Percentiles rank a stretch among this genome's conserved stretches.
Conservation (phyloP, 2,329 filamentous ascomycete genomes). For the Pseudogymnoascus sp. region DNA sequence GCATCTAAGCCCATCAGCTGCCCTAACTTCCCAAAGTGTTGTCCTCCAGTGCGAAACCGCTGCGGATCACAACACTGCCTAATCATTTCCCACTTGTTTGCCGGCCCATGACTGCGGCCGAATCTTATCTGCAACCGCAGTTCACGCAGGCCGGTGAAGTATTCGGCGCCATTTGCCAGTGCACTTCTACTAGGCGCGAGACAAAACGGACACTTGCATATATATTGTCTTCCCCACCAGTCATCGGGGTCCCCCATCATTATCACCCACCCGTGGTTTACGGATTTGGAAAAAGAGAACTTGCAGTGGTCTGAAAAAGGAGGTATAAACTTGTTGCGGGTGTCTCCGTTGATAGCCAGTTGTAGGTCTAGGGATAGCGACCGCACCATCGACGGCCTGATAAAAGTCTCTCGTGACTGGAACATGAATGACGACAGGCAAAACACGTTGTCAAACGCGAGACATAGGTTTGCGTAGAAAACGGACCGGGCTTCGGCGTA, state of each 20-base stretch:
- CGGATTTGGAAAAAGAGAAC: background rate
- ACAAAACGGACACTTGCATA: background rate
- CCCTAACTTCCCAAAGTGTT: background rate
- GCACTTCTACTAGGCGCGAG: too few relatives aligned
- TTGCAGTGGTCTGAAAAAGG: background rate
- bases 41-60: background rate
- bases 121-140: background rate
- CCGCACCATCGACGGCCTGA: background rate
- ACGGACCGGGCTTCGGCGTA: background rate
- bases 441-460: background rate
- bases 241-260: background rate
- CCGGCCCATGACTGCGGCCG: background rate
- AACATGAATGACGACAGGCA: background rate
- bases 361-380: background rate
- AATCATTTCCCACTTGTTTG: background rate
- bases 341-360: background rate
- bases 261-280: background rate
- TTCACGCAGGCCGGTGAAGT: background rate
- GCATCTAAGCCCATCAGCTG: background rate
- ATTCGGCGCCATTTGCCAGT: background rate
- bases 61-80: too few relatives aligned
- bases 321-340: background rate
- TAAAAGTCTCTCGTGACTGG: background rate
- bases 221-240: background rate
- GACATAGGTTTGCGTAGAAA: background rate